Percentiles rank a stretch among this genome's conserved stretches.
These are phyloP conservation scores for Nakazawaea peltata DNA, from an alignment of 805 yeast genomes.

Conservation along the genomic window DNA sequence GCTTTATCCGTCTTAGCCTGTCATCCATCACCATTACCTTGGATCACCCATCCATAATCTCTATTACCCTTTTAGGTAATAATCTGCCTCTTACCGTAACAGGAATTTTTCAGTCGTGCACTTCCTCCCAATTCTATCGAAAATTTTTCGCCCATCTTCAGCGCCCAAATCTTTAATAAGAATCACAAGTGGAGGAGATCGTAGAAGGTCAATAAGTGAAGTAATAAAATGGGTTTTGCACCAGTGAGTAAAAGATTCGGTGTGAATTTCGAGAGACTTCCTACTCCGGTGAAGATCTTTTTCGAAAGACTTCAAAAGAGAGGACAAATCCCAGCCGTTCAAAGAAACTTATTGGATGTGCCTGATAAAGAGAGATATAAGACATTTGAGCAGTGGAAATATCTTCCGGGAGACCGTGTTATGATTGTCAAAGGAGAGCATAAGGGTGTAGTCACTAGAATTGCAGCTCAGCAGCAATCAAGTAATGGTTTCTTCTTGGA, in stretches of 20 bases:
- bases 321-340: conserved; percentile 24
- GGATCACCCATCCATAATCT: too few relatives aligned
- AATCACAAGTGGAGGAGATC: too few relatives aligned
- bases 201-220: too few relatives aligned
- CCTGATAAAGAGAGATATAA: conserved; percentile 26
- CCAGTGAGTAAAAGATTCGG: conserved; percentile 22
- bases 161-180: too few relatives aligned
- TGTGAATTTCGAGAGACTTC: conserved; percentile 21
- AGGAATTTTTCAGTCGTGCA: too few relatives aligned
- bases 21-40: too few relatives aligned
- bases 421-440: conserved; percentile 61
- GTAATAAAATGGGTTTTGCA: too few relatives aligned
- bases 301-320: conserved; percentile 20
- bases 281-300: conserved; percentile 18
- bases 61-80: too few relatives aligned
- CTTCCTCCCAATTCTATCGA: too few relatives aligned
- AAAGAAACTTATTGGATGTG: conserved; percentile 19
- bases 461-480: conserved; percentile 49
- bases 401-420: conserved; percentile 71
- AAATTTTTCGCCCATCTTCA: too few relatives aligned
- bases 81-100: too few relatives aligned
- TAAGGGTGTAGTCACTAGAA: conserved; percentile 67
- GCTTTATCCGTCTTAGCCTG: too few relatives aligned
- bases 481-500: conserved; percentile 62
- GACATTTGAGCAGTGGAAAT: conserved; percentile 47